Conservation (phyloP, 768 basidiomycete species). For the Psilocybe subaeruginosa region DNA sequence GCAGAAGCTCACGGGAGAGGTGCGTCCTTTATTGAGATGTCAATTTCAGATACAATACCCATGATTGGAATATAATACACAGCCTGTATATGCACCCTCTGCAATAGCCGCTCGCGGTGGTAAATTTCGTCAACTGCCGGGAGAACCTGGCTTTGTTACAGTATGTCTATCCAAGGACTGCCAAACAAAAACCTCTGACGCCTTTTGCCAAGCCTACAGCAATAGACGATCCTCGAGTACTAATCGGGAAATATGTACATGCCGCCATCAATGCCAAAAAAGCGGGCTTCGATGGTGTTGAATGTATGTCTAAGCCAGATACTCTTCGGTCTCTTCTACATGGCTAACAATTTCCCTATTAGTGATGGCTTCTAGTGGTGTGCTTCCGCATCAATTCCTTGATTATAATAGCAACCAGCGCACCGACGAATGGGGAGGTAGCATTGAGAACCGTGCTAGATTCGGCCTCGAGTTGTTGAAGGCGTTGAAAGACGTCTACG, state of each 20-base stretch:
- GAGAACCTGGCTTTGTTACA: constrained; percentile 39
- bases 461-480: constrained; percentile 59
- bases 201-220: constrained; percentile 33
- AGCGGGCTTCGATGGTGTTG: constrained; percentile 61
- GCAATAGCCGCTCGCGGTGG: constrained; percentile 43
- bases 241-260: constrained; percentile 41
- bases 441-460: constrained; percentile 54
- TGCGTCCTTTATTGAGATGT: constrained; percentile 16
- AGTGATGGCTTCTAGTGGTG: constrained; percentile 50
- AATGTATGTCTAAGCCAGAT: constrained; percentile 29
- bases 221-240: constrained; percentile 41
- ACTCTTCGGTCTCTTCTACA: neutral
- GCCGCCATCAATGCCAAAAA: constrained; percentile 50
- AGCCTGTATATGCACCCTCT: constrained; percentile 50
- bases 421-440: constrained; percentile 65
- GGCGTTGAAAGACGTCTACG: constrained; percentile 43
- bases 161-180: constrained; percentile 18
- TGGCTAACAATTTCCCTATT: neutral
- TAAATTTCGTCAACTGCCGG: constrained; percentile 42
- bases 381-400: constrained; percentile 54
- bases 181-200: neutral
- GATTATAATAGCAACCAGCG: constrained; percentile 48
- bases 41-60: neutral
- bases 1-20: constrained; percentile 38
- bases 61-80: constrained; percentile 5